Conservation (phyloP, 257 asterid species). For the Craterostigma plantagineum region DNA sequence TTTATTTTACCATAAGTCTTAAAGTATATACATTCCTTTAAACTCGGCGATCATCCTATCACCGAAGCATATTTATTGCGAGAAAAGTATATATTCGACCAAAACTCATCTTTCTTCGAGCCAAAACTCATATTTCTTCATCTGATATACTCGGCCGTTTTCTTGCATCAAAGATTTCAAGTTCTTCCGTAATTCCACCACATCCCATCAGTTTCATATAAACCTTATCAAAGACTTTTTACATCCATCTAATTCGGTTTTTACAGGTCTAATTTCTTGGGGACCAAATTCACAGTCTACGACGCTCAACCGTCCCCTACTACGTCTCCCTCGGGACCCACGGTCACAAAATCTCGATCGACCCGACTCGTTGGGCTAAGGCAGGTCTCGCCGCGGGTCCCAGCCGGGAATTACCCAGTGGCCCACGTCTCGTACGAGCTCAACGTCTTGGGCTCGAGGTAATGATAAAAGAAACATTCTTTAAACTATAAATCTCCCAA, state of each 20-base stretch:
- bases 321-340: conserved; percentile 18
- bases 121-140: too few relatives aligned
- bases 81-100: too few relatives aligned
- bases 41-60: too few relatives aligned
- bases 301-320: conserved; percentile 78
- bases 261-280: conserved; percentile 82
- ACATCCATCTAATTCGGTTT: conserved; percentile 1
- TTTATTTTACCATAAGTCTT: too few relatives aligned
- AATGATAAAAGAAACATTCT: conserved; percentile 5
- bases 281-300: conserved; percentile 79
- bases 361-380: conserved; percentile 55
- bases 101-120: too few relatives aligned
- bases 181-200: too few relatives aligned
- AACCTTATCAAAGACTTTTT: background rate
- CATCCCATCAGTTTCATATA: too few relatives aligned
- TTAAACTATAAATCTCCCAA: background rate
- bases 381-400: conserved; percentile 79
- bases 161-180: too few relatives aligned
- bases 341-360: conserved; percentile 53
- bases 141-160: too few relatives aligned
- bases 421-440: conserved; percentile 78
- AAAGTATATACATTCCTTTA: too few relatives aligned
- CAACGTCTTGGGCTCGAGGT: conserved; percentile 92
- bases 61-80: too few relatives aligned
- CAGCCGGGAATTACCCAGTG: conserved; percentile 75